Evolutionary conservation across 306 rosid genomes (phyloP).

Genomic region (Vachellia pachyceras): DNA sequence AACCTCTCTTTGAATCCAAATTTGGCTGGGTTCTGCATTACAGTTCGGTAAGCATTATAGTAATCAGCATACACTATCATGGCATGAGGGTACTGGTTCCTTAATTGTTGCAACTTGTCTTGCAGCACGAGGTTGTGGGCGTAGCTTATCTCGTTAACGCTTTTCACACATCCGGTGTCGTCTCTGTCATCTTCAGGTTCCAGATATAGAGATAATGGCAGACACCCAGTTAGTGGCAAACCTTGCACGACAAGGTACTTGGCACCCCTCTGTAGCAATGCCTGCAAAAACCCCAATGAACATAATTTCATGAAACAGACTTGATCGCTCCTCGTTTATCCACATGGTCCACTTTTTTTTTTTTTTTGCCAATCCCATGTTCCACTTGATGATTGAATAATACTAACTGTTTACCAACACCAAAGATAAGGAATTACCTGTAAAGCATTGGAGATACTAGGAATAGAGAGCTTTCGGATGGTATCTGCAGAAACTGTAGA

Average conservation of each 20-base stretch:
- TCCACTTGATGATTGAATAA: too few species aligned
- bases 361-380: too few species aligned
- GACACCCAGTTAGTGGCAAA: constrained; percentile 74
- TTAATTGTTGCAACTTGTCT: constrained; percentile 54
- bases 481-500: constrained; percentile 59
- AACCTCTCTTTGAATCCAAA: constrained; percentile 68
- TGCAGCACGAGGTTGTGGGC: constrained; percentile 61
- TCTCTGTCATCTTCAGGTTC: constrained; percentile 70
- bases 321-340: not conserved
- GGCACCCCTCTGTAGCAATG: constrained; percentile 80
- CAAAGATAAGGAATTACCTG: constrained; percentile 50
- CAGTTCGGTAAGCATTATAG: constrained; percentile 67
- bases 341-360: too few species aligned
- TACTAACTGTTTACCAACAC: too few species aligned
- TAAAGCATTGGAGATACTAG: constrained; percentile 53
- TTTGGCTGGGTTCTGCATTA: constrained; percentile 59
- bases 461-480: constrained; percentile 61
- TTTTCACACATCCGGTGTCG: constrained; percentile 76
- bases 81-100: constrained; percentile 68
- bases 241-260: constrained; percentile 85
- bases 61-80: constrained; percentile 76
- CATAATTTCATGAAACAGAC: not conserved
- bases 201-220: constrained; percentile 70
- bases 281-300: constrained; percentile 49
- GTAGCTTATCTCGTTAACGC: constrained; percentile 62